These are phyloP conservation scores for Malus hybrid DNA, from an alignment of 331 rosid genomes.

Conservation along the genomic window DNA sequence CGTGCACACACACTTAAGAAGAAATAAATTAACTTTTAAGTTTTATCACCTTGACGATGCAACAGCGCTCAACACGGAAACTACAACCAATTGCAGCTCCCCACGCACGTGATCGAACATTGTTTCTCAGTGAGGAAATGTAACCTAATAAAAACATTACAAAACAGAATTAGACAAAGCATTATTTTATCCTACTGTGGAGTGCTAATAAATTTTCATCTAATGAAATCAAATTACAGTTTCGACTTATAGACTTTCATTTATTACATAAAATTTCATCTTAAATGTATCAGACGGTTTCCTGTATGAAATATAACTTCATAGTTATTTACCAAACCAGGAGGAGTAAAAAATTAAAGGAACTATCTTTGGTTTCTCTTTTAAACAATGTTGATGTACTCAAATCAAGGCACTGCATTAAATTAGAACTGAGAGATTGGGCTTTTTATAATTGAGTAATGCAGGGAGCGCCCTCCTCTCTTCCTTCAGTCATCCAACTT, in stretches of 20 bases:
- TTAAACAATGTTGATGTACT: background rate
- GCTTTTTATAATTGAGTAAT: background rate
- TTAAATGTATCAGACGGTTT: too few relatives aligned
- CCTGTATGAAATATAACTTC: too few relatives aligned
- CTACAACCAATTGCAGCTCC: slow-evolving; percentile 99
- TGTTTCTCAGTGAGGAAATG: slow-evolving; percentile 82
- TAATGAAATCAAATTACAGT: too few relatives aligned
- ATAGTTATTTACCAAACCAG: too few relatives aligned
- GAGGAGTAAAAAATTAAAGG: background rate
- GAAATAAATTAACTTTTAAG: background rate
- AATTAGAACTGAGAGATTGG: background rate
- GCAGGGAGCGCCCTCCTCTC: background rate
- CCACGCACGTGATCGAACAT: slow-evolving; percentile 98
- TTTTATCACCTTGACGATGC: slow-evolving; percentile 76
- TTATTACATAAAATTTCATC: too few relatives aligned
- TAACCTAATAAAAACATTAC: slow-evolving; percentile 50
- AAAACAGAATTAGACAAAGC: slow-evolving; percentile 13
- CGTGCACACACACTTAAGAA: background rate
- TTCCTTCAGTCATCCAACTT: background rate
- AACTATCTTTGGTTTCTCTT: background rate
- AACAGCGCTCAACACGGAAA: slow-evolving; percentile 78
- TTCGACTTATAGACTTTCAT: too few relatives aligned
- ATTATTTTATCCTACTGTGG: background rate
- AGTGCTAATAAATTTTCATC: background rate
- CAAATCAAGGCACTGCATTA: background rate